A percentile compares a stretch with the other conserved stretches of the same genome.
Evolutionary conservation across 2,329 filamentous ascomycete species (phyloP).

Genomic region (Xylariaceae sp.): DNA sequence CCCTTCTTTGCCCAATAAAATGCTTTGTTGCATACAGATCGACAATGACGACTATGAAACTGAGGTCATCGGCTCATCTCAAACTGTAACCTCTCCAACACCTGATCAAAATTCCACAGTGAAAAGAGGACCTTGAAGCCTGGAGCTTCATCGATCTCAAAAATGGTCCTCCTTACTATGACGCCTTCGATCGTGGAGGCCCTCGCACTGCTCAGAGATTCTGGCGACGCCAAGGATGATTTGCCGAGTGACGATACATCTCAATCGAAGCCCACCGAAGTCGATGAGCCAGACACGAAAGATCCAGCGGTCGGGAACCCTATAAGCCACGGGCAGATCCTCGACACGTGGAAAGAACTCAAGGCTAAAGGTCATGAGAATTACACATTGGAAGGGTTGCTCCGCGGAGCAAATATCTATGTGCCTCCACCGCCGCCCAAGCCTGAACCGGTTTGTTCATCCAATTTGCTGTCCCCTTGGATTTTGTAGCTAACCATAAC

Average conservation of each 20-base stretch:
- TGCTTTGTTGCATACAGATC: neutral
- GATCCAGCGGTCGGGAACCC: constrained; percentile 56
- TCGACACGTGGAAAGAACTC: constrained; percentile 55
- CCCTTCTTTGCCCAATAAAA: too few species aligned
- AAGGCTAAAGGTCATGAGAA: constrained; percentile 31
- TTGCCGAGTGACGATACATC: constrained; percentile 3
- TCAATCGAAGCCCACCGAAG: constrained; percentile 17
- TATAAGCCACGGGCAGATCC: constrained; percentile 65
- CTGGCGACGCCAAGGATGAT: neutral
- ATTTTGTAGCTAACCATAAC: constrained; percentile 8
- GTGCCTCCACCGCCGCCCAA: constrained; percentile 75
- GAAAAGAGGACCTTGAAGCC: constrained; percentile 1
- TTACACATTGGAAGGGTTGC: constrained; percentile 61
- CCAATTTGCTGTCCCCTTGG: neutral
- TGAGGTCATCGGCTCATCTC: neutral
- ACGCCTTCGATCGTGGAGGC: constrained; percentile 63
- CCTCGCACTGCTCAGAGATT: constrained; percentile 38
- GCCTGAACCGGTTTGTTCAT: constrained; percentile 60
- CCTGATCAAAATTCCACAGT: neutral
- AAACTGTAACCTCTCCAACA: neutral
- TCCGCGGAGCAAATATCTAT: constrained; percentile 69
- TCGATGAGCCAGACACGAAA: constrained; percentile 45
- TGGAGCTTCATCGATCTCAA: constrained; percentile 12
- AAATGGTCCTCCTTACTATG: constrained; percentile 75
- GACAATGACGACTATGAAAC: too few species aligned